Percentiles rank a stretch among this genome's conserved stretches.
phyloP scores from a whole-genome alignment of 2,329 filamentous ascomycete species.

The Talaromyces pinophilus region DNA sequence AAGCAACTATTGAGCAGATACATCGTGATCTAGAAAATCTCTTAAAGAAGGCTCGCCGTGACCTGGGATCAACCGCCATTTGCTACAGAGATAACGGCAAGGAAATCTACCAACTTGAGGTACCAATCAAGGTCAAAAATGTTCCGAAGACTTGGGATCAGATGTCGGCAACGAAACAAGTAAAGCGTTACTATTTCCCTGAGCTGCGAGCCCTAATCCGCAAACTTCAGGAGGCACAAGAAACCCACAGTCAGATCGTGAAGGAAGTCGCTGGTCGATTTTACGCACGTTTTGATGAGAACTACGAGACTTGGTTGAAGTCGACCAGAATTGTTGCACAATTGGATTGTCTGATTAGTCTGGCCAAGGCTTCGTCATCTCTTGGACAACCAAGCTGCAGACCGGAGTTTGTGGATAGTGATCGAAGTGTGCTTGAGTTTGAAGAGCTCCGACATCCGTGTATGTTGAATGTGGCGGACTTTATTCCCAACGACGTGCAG shows the following conservation, averaged over 20 bases:
- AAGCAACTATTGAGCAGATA: slow-evolving; percentile 73
- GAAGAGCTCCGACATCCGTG: slow-evolving; percentile 91
- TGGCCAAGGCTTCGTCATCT: slow-evolving; percentile 82
- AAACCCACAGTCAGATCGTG: slow-evolving; percentile 87
- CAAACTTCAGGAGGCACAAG: slow-evolving; percentile 87
- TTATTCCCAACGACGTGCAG: slow-evolving; percentile 92
- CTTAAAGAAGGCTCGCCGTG: slow-evolving; percentile 68
- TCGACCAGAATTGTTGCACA: slow-evolving; percentile 90
- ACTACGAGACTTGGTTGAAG: slow-evolving; percentile 81
- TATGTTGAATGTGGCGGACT: slow-evolving; percentile 86
- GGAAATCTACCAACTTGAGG: slow-evolving; percentile 94
- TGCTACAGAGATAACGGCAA: slow-evolving; percentile 87
- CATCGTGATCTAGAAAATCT: slow-evolving; percentile 71
- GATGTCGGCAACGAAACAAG: slow-evolving; percentile 88
- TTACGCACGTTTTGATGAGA: slow-evolving; percentile 81
- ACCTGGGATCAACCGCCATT: slow-evolving; percentile 72
- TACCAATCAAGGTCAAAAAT: slow-evolving; percentile 77
- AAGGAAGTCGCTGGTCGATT: slow-evolving; percentile 83
- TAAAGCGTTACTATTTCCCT: slow-evolving; percentile 91
- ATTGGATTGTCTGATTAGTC: slow-evolving; percentile 89
- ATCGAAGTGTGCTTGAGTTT: slow-evolving; percentile 87
- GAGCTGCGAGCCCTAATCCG: slow-evolving; percentile 81
- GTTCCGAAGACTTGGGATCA: slow-evolving; percentile 88
- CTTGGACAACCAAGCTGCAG: slow-evolving; percentile 86
- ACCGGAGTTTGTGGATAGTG: slow-evolving; percentile 80